Percentiles rank a stretch among this genome's conserved stretches.
phyloP scores from a whole-genome alignment of 2,329 filamentous ascomycete species.

The Lachnellula arida region DNA sequence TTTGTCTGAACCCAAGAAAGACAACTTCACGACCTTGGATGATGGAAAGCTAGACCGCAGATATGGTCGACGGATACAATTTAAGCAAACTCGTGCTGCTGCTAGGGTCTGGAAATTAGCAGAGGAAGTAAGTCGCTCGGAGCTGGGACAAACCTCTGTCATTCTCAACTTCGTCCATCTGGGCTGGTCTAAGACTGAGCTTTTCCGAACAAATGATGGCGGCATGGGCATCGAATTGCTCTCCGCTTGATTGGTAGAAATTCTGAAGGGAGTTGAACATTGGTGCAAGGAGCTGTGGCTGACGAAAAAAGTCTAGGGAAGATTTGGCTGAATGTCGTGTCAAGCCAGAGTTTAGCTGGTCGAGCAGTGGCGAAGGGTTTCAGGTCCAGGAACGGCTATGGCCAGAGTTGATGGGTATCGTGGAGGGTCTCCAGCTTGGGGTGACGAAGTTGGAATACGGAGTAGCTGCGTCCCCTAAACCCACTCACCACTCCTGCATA shows the following conservation, averaged over 20 bases:
- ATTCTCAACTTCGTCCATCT: slow-evolving; percentile 17
- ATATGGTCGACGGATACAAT: slow-evolving; percentile 32
- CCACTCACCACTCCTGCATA: no score
- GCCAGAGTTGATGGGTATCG: slow-evolving; percentile 38
- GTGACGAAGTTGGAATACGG: slow-evolving; percentile 21
- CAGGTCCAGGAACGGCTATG: slow-evolving; percentile 35
- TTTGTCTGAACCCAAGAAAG: slow-evolving; percentile 23
- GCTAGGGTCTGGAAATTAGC: slow-evolving; percentile 39
- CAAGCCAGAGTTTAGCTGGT: slow-evolving; percentile 26
- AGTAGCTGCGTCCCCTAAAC: no score
- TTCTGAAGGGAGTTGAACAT: slow-evolving; percentile 42
- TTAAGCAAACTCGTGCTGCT: slow-evolving; percentile 46
- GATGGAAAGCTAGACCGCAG: neutral
- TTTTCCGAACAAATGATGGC: slow-evolving; percentile 36
- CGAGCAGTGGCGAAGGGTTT: slow-evolving; percentile 35
- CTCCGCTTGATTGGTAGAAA: slow-evolving; percentile 36
- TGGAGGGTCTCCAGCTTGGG: slow-evolving; percentile 40
- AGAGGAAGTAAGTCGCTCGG: neutral
- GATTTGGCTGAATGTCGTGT: slow-evolving; percentile 20
- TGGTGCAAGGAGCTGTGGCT: slow-evolving; percentile 33
- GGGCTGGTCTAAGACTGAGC: slow-evolving; percentile 42
- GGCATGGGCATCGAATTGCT: slow-evolving; percentile 28
- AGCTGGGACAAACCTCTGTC: neutral
- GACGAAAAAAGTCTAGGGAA: slow-evolving; percentile 14
- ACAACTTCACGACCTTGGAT: slow-evolving; percentile 9